Base-by-base conservation (phyloP, 345 rosid species). In the Citrus cavaleriei region DNA sequence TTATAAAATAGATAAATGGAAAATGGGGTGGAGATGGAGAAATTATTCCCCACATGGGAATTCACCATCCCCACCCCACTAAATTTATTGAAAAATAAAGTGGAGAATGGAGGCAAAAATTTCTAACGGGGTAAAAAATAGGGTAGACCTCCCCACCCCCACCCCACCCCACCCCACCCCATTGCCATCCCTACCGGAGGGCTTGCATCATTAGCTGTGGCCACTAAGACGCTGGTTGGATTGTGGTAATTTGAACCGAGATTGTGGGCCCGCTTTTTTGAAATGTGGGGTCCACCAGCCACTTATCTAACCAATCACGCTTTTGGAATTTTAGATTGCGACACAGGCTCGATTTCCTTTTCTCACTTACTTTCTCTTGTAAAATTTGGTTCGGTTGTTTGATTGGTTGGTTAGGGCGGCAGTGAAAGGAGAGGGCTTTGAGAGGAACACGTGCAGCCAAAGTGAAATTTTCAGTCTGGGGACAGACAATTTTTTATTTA, bases 161-260 rank as follows among this genome's bases (percentile, higher is more conserved):
- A n/a, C n/a, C n/a, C n/a, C n/a, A n/a, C n/a, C n/a, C n/a, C n/a
- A n/a, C n/a, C n/a, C n/a, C n/a, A n/a, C n/a, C n/a, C n/a, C n/a
- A n/a, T n/a, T n/a, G n/a, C n/a, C n/a, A n/a, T n/a, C n/a, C n/a
- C n/a, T n/a, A n/a, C 5, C 14, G 1, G 4, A 13, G 51, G 51
- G 51, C 51, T 3, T 30, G 37, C 37, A 35, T 35, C 32, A 55
- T 74, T 82, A 86, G 83, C 87, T 82, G 85, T 82, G 75, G 54
- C 79, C 85, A 64, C 79, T 59, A 38, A 25, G 79, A 66, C 78
- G 77, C 28, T 25, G 70, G 78, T 64, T 75, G 70, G 70, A 75
- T 64, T 64, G 30, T 63, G 70, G 59, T 40, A 5, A 65, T 72
- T 82, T 79, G 84, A 83, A 68, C 77, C 19, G 24, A 7, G 14